These are phyloP conservation scores for Xylaria palmicola DNA, from an alignment of 495 filamentous ascomycete genomes.

Conservation along the genomic window DNA sequence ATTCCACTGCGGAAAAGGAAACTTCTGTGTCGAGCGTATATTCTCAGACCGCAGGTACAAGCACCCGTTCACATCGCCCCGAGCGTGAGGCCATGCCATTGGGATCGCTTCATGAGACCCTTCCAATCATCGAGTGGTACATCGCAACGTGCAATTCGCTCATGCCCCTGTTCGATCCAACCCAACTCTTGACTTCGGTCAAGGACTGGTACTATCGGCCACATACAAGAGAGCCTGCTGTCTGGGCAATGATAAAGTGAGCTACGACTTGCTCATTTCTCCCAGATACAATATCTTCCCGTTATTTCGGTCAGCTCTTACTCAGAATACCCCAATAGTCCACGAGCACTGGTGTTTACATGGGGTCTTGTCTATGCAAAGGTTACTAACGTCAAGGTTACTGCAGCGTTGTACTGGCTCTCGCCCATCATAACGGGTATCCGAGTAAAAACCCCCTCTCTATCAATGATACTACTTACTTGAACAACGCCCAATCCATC, in stretches of 20 bases:
- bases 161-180: conserved; percentile 16
- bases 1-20: too few species aligned
- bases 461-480: not conserved
- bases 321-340: not conserved
- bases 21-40: not conserved
- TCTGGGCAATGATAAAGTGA: conserved; percentile 23
- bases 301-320: not conserved
- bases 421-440: conserved; percentile 3
- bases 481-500: conserved; percentile 20
- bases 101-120: conserved; percentile 5
- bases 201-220: conserved; percentile 11
- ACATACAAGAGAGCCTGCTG: conserved; percentile 3
- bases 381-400: not conserved
- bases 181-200: conserved; percentile 2
- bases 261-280: not conserved
- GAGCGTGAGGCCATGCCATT: not conserved
- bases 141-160: conserved; percentile 10
- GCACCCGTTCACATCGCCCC: not conserved
- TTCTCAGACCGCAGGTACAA: not conserved
- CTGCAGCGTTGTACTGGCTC: conserved; percentile 12
- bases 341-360: too few species aligned
- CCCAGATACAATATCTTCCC: not conserved
- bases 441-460: not conserved
- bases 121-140: conserved; percentile 12
- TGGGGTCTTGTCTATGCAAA: too few species aligned